These are phyloP conservation scores for Pulveroboletus sp. DNA, from an alignment of 768 basidiomycete genomes.

Conservation along the genomic window DNA sequence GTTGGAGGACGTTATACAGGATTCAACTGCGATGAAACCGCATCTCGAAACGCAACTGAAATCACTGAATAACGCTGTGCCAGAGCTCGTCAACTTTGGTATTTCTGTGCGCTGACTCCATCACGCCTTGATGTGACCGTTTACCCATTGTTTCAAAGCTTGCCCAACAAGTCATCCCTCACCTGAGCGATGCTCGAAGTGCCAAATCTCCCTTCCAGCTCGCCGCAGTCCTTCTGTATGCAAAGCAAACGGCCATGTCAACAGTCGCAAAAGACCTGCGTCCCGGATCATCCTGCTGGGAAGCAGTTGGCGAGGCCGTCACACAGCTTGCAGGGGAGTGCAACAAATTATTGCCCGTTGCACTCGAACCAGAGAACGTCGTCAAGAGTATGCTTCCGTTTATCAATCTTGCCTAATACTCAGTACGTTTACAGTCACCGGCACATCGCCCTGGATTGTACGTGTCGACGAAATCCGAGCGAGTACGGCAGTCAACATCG, in stretches of 20 bases:
- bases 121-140: not conserved
- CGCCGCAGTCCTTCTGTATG: slow-evolving; percentile 63
- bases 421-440: slow-evolving; percentile 49
- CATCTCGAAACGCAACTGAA: slow-evolving; percentile 73
- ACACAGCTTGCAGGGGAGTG: slow-evolving; percentile 69
- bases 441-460: slow-evolving; percentile 80
- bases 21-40: slow-evolving; percentile 68
- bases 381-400: slow-evolving; percentile 59
- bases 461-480: slow-evolving; percentile 83
- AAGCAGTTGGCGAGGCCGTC: slow-evolving; percentile 69
- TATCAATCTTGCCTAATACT: not conserved
- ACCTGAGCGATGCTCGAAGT: slow-evolving; percentile 76
- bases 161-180: slow-evolving; percentile 84
- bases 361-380: slow-evolving; percentile 74
- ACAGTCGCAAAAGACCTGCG: slow-evolving; percentile 68
- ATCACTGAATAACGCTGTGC: slow-evolving; percentile 65
- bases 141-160: slow-evolving; percentile 46
- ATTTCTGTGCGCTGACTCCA: slow-evolving; percentile 60
- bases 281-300: slow-evolving; percentile 71
- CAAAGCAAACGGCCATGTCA: slow-evolving; percentile 68
- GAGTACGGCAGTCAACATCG: slow-evolving; percentile 79
- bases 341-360: slow-evolving; percentile 63
- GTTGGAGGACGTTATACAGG: slow-evolving; percentile 74
- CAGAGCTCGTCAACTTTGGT: slow-evolving; percentile 87
- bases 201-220: slow-evolving; percentile 80